Evolutionary conservation across 2,329 filamentous ascomycete genomes (phyloP).

Genomic region (Clarireedia homoeocarpa): DNA sequence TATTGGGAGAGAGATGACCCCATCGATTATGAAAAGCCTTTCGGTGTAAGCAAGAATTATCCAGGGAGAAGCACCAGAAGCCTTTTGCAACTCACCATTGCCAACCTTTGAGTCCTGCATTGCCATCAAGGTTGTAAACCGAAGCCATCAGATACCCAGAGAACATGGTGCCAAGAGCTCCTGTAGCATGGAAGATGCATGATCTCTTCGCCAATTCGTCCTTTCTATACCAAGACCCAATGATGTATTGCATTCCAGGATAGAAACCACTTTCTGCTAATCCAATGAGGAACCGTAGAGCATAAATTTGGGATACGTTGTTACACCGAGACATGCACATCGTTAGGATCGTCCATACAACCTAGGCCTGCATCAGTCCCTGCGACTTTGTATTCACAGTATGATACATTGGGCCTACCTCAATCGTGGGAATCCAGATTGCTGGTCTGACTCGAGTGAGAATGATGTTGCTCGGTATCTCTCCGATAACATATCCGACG

Average conservation of each 20-base stretch:
- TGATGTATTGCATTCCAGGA: constrained; percentile 46
- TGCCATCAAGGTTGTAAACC: constrained; percentile 35
- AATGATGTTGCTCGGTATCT: constrained; percentile 43
- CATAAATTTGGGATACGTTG: constrained; percentile 31
- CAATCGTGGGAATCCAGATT: constrained; percentile 7
- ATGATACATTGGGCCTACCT: neutral
- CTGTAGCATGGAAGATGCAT: constrained; percentile 51
- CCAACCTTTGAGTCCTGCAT: constrained; percentile 34
- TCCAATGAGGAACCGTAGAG: constrained; percentile 33
- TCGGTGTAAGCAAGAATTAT: neutral
- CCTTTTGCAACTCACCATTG: constrained; percentile 3
- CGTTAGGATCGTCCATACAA: constrained; percentile 6
- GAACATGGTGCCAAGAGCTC: constrained; percentile 43
- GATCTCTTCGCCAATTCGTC: constrained; percentile 35
- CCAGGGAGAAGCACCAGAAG: neutral
- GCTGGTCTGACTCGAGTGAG: constrained; percentile 32
- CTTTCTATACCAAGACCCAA: constrained; percentile 47
- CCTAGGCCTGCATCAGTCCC: neutral
- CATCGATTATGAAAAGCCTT: constrained; percentile 36
- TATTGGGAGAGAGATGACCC: constrained; percentile 28
- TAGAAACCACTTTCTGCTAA: constrained; percentile 43
- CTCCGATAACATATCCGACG: constrained; percentile 44
- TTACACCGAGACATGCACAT: constrained; percentile 2
- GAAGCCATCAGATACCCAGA: constrained; percentile 37
- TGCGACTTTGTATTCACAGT: neutral